Evolutionary conservation across 2,329 filamentous ascomycete genomes (phyloP), one percentile per base, ranked within the genome.

Genomic region (Phyllosticta capitalensis): DNA sequence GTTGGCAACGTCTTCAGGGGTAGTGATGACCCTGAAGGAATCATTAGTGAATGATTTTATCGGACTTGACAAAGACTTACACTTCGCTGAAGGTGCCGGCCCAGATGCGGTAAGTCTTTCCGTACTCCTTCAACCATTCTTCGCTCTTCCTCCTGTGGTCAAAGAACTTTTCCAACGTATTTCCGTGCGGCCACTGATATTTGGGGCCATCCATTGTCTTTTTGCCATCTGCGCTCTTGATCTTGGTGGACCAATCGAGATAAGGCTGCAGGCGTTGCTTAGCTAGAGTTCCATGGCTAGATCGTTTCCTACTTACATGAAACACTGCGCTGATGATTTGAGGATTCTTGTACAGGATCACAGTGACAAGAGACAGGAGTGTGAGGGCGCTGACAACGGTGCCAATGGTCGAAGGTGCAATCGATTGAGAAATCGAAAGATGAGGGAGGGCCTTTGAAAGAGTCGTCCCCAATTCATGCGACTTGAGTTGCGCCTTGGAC

Each of bases 151-250:
- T 33, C 4, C 60, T 22, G 2, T 28, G 53, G 20, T 52, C 20
- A 9, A 61, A 50, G 51, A 61, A 61, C 38, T 61, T 61, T 14
- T 61, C 60, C 12, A 49, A 49, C 50, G 21, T 61, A 3, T 61
- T 30, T 22, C 60, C 60, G 22, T 61, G 28, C 5, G 48, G 30
- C 52, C 57, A 61, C 17, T 26, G 55, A 48, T 52, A 60, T 10
- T n/a, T 38, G 1, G 60, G 60, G 2, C 56, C 60, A 2, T 9
- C 24, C 48, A 61, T 61, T 7, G 21, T 45, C 38, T 54, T 58
- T 20, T 33, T 49, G 3, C 56, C 56, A 33, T 58, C 22, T 21
- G 38, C 17, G 17, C 14, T 45, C 38, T 45, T 45, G 14, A 45
- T 45, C 14, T 45, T 45, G 14, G 38, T 45, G 14, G 38, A 45